A percentile compares a stretch with the other conserved stretches of the same genome.
These are phyloP conservation scores for Vachellia collinsii DNA, from an alignment of 306 rosid species.

Conservation along the genomic window DNA sequence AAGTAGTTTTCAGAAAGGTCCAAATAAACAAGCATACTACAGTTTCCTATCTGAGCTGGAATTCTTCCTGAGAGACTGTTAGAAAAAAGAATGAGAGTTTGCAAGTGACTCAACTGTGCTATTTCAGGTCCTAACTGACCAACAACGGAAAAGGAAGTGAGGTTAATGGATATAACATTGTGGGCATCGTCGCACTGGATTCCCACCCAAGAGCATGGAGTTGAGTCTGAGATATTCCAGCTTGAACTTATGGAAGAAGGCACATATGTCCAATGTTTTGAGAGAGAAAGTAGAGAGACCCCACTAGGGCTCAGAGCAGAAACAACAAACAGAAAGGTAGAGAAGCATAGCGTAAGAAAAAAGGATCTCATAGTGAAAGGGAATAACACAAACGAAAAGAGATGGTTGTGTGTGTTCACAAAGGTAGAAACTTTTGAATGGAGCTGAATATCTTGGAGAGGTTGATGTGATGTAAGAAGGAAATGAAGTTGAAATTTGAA, in stretches of 20 bases:
- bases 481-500: neutral
- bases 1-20: conserved; percentile 6
- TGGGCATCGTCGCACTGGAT: conserved; percentile 44
- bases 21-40: conserved; percentile 33
- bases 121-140: conserved; percentile 62
- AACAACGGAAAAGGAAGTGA: conserved; percentile 43
- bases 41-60: conserved; percentile 44
- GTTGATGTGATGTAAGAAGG: neutral
- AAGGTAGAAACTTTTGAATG: neutral
- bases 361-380: conserved; percentile 6
- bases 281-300: conserved; percentile 45
- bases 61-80: conserved; percentile 48
- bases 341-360: conserved; percentile 35
- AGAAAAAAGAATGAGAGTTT: conserved; percentile 33
- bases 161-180: conserved; percentile 45
- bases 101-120: conserved; percentile 45
- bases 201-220: conserved; percentile 64
- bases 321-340: conserved; percentile 8
- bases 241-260: conserved; percentile 44
- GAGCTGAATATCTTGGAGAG: neutral
- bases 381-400: neutral
- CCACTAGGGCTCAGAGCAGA: conserved; percentile 55
- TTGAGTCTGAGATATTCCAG: conserved; percentile 60
- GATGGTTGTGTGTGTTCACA: neutral
- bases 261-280: conserved; percentile 43